Evolutionary conservation across 805 yeast genomes (phyloP).

Genomic region (Zygotorulaspora danielsina): DNA sequence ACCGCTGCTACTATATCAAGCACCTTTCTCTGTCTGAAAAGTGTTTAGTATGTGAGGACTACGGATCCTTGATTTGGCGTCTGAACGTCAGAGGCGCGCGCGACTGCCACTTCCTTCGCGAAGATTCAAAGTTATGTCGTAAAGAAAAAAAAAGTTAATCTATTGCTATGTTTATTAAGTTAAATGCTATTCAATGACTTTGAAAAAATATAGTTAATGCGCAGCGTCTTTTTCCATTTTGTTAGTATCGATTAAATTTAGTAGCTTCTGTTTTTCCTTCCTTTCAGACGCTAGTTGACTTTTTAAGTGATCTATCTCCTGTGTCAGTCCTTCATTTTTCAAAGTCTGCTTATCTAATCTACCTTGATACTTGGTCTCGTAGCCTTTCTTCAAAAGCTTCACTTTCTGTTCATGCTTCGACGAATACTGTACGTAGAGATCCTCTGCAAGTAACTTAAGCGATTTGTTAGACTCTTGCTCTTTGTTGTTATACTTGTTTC

Average conservation of each 20-base stretch:
- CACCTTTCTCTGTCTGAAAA: too few relatives aligned
- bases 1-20: too few relatives aligned
- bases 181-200: too few relatives aligned
- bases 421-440: constrained; percentile 66
- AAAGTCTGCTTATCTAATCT: constrained; percentile 41
- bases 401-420: constrained; percentile 75
- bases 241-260: constrained; percentile 44
- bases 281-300: constrained; percentile 47
- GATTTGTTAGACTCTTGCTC: constrained; percentile 51
- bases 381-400: constrained; percentile 53
- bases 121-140: too few relatives aligned
- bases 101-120: too few relatives aligned
- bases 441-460: constrained; percentile 61
- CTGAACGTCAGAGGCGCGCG: not conserved
- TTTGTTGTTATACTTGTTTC: constrained; percentile 36
- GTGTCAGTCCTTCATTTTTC: constrained; percentile 44
- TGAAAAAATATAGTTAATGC: too few relatives aligned
- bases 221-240: too few relatives aligned
- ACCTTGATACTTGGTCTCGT: constrained; percentile 49
- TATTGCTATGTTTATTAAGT: too few relatives aligned
- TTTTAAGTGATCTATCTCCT: constrained; percentile 51
- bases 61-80: not conserved
- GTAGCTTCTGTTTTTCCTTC: constrained; percentile 54
- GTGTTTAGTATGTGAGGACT: too few relatives aligned
- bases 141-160: too few relatives aligned